Percentiles rank a stretch among this genome's conserved stretches.
Evolutionary conservation across 345 rosid genomes (phyloP).

Genomic region (Isatis tinctoria): DNA sequence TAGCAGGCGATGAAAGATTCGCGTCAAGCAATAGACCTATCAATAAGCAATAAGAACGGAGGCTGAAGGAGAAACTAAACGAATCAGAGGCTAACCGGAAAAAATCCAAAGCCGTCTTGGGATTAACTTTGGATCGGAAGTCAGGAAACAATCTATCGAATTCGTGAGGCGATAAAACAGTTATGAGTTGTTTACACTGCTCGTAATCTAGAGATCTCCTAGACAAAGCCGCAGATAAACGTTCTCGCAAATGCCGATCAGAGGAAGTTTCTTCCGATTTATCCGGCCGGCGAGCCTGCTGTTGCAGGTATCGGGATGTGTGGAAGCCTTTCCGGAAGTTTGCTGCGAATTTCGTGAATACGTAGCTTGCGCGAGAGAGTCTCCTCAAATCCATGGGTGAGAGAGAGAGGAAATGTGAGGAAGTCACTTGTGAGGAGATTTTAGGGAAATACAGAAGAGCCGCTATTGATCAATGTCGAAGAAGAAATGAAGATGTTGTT

Average conservation of each 20-base stretch:
- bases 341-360: constrained; percentile 30
- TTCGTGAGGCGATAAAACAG: constrained; percentile 47
- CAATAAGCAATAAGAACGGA: constrained; percentile 62
- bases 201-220: constrained; percentile 45
- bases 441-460: constrained; percentile 19
- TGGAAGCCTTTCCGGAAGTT: constrained; percentile 17
- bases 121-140: constrained; percentile 45
- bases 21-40: constrained; percentile 48
- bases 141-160: constrained; percentile 49
- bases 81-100: constrained; percentile 55
- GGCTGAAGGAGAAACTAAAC: constrained; percentile 56
- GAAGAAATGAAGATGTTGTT: constrained; percentile 24
- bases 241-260: constrained; percentile 34
- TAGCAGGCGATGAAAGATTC: constrained; percentile 48
- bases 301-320: constrained; percentile 19
- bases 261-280: constrained; percentile 22
- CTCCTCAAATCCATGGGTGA: constrained; percentile 58
- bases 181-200: constrained; percentile 42
- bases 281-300: constrained; percentile 3
- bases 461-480: constrained; percentile 14
- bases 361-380: constrained; percentile 32
- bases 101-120: constrained; percentile 56
- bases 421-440: neutral
- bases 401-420: neutral
- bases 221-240: constrained; percentile 50